Base-by-base conservation (phyloP, 352 stramenopile genomes). In the Peronospora destructor region DNA sequence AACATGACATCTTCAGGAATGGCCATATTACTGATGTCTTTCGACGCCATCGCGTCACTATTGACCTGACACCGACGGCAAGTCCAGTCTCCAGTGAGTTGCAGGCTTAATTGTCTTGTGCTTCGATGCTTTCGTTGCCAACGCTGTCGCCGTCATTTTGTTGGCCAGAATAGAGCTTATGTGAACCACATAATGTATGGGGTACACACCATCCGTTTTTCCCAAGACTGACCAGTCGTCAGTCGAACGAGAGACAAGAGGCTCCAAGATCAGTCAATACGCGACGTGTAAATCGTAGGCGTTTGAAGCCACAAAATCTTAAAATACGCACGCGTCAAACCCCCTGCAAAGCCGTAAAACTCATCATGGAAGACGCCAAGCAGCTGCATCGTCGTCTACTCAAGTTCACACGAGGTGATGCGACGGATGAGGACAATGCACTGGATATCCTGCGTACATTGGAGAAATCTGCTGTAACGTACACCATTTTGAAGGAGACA, bases 401-500 rank as follows among this genome's bases (percentile, higher is more conserved):
- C 39, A 89, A 89, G 61, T 87, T 87, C 55, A 71, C 72, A 26
- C 73, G 63, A 35, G 77, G 78, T 52, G 76, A 88, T 26, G 53
- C 59, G 45, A 73, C 63, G 34, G 78, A 90, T 66, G 60, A 76
- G 37, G 43, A 42, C 49, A 73, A 80, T 44, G 75, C 58, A 26
- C 59, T 91, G 39, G 78, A 88, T 17, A 59, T 82, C 43, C 61
- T 92, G 48, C 70, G 73, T 14, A 66, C 58, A 21, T 64, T 92
- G 25, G 76, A 90, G 48, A 69, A 71, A 37, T 63, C 61, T 6
- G 51, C 49, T 10, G 61, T 92, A 32, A 92, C 78, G 30, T 72
- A 85, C 36, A 55, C 53, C 13, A 69, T 92, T 40, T 68, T 92
- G 28, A 92, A 90, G 56, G 81, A 92, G 50, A 92, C 81, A 35